Conservation (phyloP, 1,139 yeast species). For the Nakaseomyces uthaithaninus region DNA sequence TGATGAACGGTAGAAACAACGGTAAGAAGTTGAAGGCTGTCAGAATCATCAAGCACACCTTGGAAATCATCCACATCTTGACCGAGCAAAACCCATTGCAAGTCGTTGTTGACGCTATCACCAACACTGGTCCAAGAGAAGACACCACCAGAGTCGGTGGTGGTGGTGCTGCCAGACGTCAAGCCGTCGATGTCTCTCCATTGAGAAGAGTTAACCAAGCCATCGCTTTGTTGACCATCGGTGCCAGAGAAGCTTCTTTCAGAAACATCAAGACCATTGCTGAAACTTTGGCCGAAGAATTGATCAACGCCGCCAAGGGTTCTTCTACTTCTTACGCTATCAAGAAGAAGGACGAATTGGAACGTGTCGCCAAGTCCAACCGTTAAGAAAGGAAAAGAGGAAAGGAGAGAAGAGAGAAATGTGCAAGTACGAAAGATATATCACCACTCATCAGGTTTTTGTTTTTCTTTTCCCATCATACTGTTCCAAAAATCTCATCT, state of each 20-base stretch:
- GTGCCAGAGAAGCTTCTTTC: slow-evolving; percentile 99
- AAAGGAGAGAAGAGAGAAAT: slow-evolving; percentile 2
- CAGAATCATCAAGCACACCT: slow-evolving; percentile 98
- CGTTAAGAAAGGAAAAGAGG: slow-evolving; percentile 52
- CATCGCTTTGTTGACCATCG: slow-evolving; percentile 93
- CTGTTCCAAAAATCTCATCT: slow-evolving; percentile 2
- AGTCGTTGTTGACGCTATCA: slow-evolving; percentile 97
- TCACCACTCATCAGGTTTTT: slow-evolving; percentile 1
- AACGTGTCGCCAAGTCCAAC: slow-evolving; percentile 99
- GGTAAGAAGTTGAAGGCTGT: slow-evolving; percentile 99
- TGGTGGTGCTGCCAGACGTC: slow-evolving; percentile 99
- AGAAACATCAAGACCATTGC: slow-evolving; percentile 99
- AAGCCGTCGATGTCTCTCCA: slow-evolving; percentile 99
- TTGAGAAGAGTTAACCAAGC: slow-evolving; percentile 99
- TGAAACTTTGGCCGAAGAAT: slow-evolving; percentile 99
- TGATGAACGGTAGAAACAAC: slow-evolving; percentile 99
- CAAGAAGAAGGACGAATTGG: slow-evolving; percentile 99
- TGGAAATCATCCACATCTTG: slow-evolving; percentile 94
- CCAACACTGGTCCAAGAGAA: slow-evolving; percentile 99
- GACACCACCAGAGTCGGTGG: slow-evolving; percentile 99
- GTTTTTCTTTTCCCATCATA: not conserved
- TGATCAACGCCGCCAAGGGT: slow-evolving; percentile 99
- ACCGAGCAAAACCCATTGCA: slow-evolving; percentile 99
- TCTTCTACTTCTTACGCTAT: slow-evolving; percentile 99
- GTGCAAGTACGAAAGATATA: slow-evolving; percentile 2